A percentile compares a stretch with the other conserved stretches of the same genome.
Evolutionary conservation across 2,329 filamentous ascomycete genomes (phyloP).

Genomic region (Cladorrhinum sp.): DNA sequence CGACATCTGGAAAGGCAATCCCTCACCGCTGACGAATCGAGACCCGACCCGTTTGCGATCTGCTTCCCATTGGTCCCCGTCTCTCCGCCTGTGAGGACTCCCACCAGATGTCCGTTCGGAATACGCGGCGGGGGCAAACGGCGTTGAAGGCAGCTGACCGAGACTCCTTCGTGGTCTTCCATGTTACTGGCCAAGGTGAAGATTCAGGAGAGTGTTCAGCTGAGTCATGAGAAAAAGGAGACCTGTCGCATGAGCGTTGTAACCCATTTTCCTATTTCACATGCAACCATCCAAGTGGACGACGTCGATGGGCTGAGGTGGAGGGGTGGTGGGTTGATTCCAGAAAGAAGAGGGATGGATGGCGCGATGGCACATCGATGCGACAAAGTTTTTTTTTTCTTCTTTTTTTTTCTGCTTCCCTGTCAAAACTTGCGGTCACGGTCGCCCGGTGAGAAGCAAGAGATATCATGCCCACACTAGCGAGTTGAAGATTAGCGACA

Average conservation of each 20-base stretch:
- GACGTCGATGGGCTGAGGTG: not conserved
- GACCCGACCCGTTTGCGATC: constrained; percentile 4
- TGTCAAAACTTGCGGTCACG: constrained; percentile 1
- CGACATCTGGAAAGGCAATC: not conserved
- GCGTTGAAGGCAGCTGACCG: not conserved
- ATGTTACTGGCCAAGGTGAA: not conserved
- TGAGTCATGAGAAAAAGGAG: not conserved
- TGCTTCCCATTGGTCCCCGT: not conserved
- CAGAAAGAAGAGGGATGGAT: not conserved
- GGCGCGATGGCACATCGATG: not conserved
- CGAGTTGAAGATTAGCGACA: constrained; percentile 1
- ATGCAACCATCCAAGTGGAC: not conserved
- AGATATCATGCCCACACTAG: not conserved
- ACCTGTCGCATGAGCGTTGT: not conserved
- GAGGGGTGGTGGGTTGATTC: not conserved
- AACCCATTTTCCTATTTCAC: not conserved
- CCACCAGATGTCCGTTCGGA: not conserved
- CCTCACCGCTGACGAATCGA: constrained; percentile 4
- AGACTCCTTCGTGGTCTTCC: not conserved
- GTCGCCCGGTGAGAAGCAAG: not conserved
- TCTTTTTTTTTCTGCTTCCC: not conserved
- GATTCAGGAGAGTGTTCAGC: not conserved
- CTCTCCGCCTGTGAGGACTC: not conserved
- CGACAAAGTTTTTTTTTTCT: not conserved
- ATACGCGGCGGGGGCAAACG: not conserved